Evolutionary conservation across 106 monocot species (phyloP).

Genomic region (Xerophyta viscosa): DNA sequence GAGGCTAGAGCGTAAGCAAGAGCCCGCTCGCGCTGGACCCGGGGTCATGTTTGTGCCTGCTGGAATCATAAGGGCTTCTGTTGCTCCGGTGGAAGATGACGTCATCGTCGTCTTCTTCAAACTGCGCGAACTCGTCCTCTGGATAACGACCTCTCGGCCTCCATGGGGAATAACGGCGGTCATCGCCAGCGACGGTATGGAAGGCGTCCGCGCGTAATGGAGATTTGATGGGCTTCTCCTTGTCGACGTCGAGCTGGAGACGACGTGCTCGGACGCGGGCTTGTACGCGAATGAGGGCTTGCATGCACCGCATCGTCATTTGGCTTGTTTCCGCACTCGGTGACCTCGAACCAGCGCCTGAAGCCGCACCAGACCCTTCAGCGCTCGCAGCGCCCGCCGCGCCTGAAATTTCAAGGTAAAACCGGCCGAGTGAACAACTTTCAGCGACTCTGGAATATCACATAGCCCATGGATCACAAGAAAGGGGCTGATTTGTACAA

Average conservation of each 20-base stretch:
- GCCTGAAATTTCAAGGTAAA: conserved; percentile 66
- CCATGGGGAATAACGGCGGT: background rate
- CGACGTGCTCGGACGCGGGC: conserved; percentile 53
- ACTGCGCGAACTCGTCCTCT: background rate
- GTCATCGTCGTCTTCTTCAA: conserved; percentile 7
- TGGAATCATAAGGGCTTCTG: conserved; percentile 10
- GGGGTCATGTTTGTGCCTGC: no score
- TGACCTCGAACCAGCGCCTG: conserved; percentile 83
- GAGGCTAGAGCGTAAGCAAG: conserved; percentile 69
- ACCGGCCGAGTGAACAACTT: no score
- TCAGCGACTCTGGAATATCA: no score
- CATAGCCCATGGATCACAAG: no score
- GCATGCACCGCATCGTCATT: conserved; percentile 81
- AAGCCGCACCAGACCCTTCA: conserved; percentile 67
- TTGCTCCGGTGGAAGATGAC: background rate
- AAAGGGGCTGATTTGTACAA: no score
- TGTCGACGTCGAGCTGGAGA: conserved; percentile 5
- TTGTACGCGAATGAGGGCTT: conserved; percentile 75
- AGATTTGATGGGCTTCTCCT: no score
- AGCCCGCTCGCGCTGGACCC: conserved; percentile 44
- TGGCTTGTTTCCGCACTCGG: conserved; percentile 81
- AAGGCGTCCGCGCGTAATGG: background rate
- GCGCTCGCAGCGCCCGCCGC: conserved; percentile 54
- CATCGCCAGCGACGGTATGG: background rate
- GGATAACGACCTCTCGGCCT: conserved; percentile 4